These are phyloP conservation scores for Xylaria sp. DNA, from an alignment of 2,329 filamentous ascomycete genomes.

Conservation along the genomic window DNA sequence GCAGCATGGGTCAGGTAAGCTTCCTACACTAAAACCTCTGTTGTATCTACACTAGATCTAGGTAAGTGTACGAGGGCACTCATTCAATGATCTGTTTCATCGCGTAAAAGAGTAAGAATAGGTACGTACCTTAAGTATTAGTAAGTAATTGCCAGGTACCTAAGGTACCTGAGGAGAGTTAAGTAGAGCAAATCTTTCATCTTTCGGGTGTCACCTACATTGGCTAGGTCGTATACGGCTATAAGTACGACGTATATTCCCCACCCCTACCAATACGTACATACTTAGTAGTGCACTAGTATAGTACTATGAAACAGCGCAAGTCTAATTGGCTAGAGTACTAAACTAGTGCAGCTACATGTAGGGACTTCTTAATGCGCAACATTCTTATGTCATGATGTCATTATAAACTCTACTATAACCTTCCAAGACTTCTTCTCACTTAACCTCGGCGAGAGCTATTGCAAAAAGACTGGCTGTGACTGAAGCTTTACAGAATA, in stretches of 20 bases:
- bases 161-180: neutral
- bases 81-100: slow-evolving; percentile 14
- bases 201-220: slow-evolving; percentile 7
- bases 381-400: slow-evolving; percentile 6
- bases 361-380: neutral
- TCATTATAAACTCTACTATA: slow-evolving; percentile 7
- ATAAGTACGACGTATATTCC: neutral
- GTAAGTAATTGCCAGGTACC: neutral
- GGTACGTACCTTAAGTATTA: neutral
- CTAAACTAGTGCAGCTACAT: neutral
- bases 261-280: slow-evolving; percentile 1
- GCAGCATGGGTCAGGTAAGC: no score
- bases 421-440: slow-evolving; percentile 1
- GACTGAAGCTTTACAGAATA: neutral
- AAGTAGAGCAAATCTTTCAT: neutral
- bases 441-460: neutral
- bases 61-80: neutral
- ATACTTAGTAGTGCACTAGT: neutral
- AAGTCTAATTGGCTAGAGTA: neutral
- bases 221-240: neutral
- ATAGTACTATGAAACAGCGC: neutral
- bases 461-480: neutral
- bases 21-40: no score
- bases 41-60: neutral
- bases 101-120: neutral